Evolutionary conservation across 345 rosid genomes (phyloP).

Genomic region (Cardiospermum halicacabum): DNA sequence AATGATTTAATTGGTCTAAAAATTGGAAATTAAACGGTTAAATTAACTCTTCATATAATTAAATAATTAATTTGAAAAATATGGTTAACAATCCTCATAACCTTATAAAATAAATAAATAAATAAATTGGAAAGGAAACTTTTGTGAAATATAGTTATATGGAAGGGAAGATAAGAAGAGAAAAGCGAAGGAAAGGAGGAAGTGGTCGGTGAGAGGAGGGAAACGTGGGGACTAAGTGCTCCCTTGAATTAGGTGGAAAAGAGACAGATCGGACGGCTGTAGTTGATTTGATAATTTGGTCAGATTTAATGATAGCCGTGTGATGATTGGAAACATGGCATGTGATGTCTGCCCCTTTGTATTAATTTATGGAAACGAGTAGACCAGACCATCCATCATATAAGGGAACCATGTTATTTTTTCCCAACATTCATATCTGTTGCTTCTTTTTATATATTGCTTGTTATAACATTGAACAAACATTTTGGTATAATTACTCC

Average conservation of each 20-base stretch:
- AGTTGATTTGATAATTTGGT: constrained; percentile 21
- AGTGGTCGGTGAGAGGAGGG: constrained; percentile 74
- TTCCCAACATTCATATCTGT: constrained; percentile 5
- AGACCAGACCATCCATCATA: constrained; percentile 4
- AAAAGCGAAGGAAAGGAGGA: constrained; percentile 41
- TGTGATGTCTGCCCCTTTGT: constrained; percentile 41
- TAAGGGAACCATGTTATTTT: constrained; percentile 15
- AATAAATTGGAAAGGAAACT: no score
- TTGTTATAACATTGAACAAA: no score
- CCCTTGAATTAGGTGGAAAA: constrained; percentile 31
- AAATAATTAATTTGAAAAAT: no score
- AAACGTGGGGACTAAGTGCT: constrained; percentile 41
- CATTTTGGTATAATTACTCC: no score
- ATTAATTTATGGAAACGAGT: constrained; percentile 17
- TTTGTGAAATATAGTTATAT: no score
- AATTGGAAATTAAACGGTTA: no score
- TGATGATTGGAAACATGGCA: constrained; percentile 47
- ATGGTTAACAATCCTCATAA: no score
- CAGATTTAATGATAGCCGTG: constrained; percentile 38
- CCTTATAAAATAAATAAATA: no score
- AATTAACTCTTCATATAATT: no score
- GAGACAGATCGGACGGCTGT: constrained; percentile 45
- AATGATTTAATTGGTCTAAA: no score
- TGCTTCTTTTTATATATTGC: neutral
- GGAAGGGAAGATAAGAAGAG: constrained; percentile 25